Percentiles rank a stretch among this genome's conserved stretches.
phyloP scores from a whole-genome alignment of 2,329 filamentous ascomycete species.

The Neurospora sp. region DNA sequence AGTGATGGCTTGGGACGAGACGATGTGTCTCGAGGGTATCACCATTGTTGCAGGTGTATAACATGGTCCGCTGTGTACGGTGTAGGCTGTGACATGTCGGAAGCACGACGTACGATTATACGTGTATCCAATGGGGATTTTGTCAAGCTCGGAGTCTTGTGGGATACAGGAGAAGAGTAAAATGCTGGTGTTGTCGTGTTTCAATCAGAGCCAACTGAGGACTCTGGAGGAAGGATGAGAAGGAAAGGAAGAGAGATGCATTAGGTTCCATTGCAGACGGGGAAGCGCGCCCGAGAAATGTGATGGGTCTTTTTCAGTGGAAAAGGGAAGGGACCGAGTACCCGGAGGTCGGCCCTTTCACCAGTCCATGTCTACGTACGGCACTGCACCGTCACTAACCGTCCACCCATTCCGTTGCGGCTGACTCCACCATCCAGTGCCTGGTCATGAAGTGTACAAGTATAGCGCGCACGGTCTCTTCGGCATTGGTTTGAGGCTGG shows the following conservation, averaged over 20 bases:
- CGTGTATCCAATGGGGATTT: background rate
- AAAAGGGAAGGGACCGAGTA: background rate
- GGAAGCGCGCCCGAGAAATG: background rate
- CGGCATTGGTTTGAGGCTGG: background rate
- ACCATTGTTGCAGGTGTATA: background rate
- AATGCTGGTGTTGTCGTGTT: background rate
- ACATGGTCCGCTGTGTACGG: background rate
- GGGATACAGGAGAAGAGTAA: background rate
- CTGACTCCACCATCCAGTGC: background rate
- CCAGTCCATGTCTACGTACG: background rate
- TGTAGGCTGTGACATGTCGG: background rate
- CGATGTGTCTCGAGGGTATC: background rate
- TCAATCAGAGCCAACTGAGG: background rate
- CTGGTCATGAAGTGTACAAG: background rate
- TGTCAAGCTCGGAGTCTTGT: background rate
- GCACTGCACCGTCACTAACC: background rate
- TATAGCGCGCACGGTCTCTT: background rate
- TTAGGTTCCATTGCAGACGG: background rate
- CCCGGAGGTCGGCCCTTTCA: background rate
- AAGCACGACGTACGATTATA: background rate
- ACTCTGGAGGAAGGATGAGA: background rate
- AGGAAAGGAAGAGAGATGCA: background rate
- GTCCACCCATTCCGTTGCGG: background rate
- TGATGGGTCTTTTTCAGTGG: background rate
- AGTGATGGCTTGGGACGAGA: background rate